Conservation (phyloP, 116 monocot species). For the Trichopus zeylanicus region DNA sequence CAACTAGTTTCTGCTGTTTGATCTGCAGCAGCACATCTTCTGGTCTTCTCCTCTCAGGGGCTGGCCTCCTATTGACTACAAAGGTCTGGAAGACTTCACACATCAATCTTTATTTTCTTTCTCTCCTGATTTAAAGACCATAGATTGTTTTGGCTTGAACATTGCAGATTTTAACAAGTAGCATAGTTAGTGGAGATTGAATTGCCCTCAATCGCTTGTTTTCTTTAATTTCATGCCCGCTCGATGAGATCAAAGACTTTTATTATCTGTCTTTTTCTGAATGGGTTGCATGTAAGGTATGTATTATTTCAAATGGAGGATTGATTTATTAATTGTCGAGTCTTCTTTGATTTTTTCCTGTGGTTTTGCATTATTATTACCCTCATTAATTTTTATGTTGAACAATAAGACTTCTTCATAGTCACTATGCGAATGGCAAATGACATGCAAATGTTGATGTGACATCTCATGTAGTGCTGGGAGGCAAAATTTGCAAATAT, state of each 20-base stretch:
- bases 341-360: no score
- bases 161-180: slow-evolving; percentile 80
- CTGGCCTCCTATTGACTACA: slow-evolving; percentile 78
- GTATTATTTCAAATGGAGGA: no score
- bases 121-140: not conserved
- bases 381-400: no score
- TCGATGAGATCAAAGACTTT: slow-evolving; percentile 80
- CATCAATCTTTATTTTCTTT: not conserved
- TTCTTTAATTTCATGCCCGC: slow-evolving; percentile 70
- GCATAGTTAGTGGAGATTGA: slow-evolving; percentile 69
- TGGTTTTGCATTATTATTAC: no score
- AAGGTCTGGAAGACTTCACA: slow-evolving; percentile 41
- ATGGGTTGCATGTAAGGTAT: slow-evolving; percentile 98
- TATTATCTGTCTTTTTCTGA: slow-evolving; percentile 97
- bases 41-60: slow-evolving; percentile 83
- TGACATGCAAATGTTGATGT: no score
- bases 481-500: no score
- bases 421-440: no score
- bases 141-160: slow-evolving; percentile 9
- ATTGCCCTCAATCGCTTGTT: slow-evolving; percentile 81
- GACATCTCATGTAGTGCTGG: no score
- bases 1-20: slow-evolving; percentile 96
- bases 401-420: no score
- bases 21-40: slow-evolving; percentile 58
- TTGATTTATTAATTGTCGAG: no score